These are phyloP conservation scores for Coemansia javaensis DNA, from an alignment of 192 early-diverging fungal genomes.

Conservation along the genomic window DNA sequence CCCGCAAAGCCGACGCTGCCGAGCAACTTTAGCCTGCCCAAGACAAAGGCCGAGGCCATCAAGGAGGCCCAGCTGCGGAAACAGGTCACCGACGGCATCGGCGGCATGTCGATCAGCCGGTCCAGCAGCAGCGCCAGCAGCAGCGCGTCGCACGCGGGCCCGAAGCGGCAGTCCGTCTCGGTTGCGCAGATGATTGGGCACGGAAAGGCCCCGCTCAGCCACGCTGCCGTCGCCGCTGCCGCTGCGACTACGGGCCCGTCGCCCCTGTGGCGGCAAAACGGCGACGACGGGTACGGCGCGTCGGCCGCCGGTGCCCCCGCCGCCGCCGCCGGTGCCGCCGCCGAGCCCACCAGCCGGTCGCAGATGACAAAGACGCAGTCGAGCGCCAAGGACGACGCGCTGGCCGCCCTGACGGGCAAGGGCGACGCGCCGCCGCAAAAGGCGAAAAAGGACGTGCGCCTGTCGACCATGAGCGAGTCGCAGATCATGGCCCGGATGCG, in stretches of 20 bases:
- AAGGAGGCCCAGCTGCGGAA: conserved; percentile 50
- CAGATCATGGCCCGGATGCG: conserved; percentile 94
- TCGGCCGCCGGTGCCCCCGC: background rate
- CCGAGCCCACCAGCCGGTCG: conserved; percentile 11
- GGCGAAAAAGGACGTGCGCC: conserved; percentile 70
- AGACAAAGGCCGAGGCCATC: conserved; percentile 42
- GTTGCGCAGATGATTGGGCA: conserved; percentile 24
- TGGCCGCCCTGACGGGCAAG: conserved; percentile 53
- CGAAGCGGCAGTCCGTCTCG: conserved; percentile 18
- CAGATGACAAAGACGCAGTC: conserved; percentile 51
- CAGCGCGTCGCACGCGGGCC: conserved; percentile 2
- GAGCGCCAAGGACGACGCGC: conserved; percentile 51
- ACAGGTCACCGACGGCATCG: conserved; percentile 44
- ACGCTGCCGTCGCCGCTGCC: conserved; percentile 4
- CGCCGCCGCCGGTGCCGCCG: conserved; percentile 6
- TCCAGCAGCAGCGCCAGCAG: conserved; percentile 14
- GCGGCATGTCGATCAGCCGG: conserved; percentile 40
- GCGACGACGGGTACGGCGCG: conserved; percentile 21
- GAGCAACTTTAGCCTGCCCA: conserved; percentile 37
- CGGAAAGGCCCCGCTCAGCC: conserved; percentile 27
- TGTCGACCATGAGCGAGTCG: conserved; percentile 84
- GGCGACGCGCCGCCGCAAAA: conserved; percentile 41
- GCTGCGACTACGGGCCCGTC: too few relatives aligned
- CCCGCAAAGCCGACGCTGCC: conserved; percentile 42
- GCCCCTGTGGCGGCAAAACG: conserved; percentile 32